Conservation (phyloP, 2,329 filamentous ascomycete species). For the Colletotrichum musicola region DNA sequence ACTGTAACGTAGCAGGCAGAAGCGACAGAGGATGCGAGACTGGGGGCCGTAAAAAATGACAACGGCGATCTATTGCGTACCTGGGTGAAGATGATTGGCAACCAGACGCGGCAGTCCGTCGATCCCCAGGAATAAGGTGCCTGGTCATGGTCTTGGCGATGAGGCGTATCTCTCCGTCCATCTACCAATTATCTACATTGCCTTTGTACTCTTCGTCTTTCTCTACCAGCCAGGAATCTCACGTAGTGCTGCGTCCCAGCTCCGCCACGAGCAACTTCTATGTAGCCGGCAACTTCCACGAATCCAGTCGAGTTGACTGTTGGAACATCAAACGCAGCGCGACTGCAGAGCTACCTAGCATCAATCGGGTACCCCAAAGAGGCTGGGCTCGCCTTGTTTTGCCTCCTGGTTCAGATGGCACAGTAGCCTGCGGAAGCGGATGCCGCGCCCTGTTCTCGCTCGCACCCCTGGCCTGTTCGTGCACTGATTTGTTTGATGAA, state of each 20-base stretch:
- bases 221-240: no score
- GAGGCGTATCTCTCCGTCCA: not conserved
- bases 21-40: not conserved
- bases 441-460: conserved; percentile 15
- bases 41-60: conserved; percentile 1
- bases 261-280: not conserved
- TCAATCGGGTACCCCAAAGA: not conserved
- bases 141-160: conserved; percentile 25
- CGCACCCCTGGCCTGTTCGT: conserved; percentile 15
- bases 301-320: not conserved
- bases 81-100: conserved; percentile 11
- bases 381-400: not conserved
- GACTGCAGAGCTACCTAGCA: not conserved
- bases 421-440: conserved; percentile 12
- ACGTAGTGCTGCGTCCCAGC: no score
- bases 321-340: not conserved
- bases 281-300: not conserved
- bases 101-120: conserved; percentile 26
- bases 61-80: conserved; percentile 3
- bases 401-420: not conserved
- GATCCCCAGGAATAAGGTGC: conserved; percentile 27
- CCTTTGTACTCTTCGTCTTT: not conserved
- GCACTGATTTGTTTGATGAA: conserved; percentile 36
- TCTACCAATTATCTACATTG: not conserved
- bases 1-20: conserved; percentile 16